Percentiles rank a stretch among this genome's conserved stretches.
Conservation (phyloP, 495 filamentous ascomycete species). For the Penicillium angulare region DNA sequence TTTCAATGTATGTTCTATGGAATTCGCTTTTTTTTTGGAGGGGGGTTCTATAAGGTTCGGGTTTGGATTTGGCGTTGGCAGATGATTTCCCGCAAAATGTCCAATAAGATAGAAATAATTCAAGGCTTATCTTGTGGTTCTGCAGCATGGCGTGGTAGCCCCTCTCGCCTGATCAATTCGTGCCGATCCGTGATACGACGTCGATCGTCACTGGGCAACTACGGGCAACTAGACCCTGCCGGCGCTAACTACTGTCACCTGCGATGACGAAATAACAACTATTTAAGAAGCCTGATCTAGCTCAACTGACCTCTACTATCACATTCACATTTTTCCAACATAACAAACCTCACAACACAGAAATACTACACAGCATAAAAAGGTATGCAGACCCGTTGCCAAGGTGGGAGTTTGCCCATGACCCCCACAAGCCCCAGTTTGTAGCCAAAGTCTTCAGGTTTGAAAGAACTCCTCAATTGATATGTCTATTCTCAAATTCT, state of each 20-base stretch:
- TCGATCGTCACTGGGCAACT: conserved; percentile 11
- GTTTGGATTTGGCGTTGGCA: conserved; percentile 23
- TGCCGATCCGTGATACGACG: conserved; percentile 21
- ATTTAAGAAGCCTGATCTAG: not conserved
- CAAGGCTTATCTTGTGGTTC: conserved; percentile 19
- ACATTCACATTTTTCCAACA: not conserved
- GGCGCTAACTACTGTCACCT: conserved; percentile 14
- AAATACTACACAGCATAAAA: not conserved
- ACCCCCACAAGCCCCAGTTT: too few relatives aligned
- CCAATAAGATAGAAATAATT: conserved; percentile 23
- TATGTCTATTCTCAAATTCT: conserved; percentile 16
- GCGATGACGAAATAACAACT: conserved; percentile 19
- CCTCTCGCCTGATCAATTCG: conserved; percentile 11
- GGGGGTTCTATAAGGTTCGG: conserved; percentile 1
- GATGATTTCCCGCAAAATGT: conserved; percentile 18
- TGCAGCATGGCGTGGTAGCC: conserved; percentile 2
- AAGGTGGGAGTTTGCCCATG: too few relatives aligned
- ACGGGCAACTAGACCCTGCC: not conserved
- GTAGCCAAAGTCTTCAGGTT: not conserved
- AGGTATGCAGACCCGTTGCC: not conserved
- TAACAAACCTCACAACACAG: not conserved
- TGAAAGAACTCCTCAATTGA: not conserved
- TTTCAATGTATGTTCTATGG: not conserved
- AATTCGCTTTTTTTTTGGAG: conserved; percentile 7
- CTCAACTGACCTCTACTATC: conserved; percentile 10